Percentiles rank a stretch among this genome's conserved stretches.
Evolutionary conservation across 345 rosid genomes (phyloP).

Genomic region (Eutrema japonicum): DNA sequence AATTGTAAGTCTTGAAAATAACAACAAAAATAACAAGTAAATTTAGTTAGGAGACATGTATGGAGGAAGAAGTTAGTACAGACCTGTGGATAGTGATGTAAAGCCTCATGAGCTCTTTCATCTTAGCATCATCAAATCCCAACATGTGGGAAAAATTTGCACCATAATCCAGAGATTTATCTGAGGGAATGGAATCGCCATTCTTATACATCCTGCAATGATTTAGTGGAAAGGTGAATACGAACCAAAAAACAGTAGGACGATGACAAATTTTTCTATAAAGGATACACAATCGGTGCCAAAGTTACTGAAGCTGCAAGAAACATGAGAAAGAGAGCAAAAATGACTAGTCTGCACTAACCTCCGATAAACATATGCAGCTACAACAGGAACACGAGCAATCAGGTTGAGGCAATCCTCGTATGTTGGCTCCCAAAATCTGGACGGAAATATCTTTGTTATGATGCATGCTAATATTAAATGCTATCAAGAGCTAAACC

Average conservation of each 20-base stretch:
- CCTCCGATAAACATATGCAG: constrained; percentile 93
- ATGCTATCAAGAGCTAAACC: constrained; percentile 28
- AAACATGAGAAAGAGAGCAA: constrained; percentile 1
- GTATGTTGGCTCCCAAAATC: constrained; percentile 98
- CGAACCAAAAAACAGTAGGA: background rate
- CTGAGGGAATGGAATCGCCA: constrained; percentile 70
- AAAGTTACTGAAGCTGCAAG: constrained; percentile 17
- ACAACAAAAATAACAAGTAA: background rate
- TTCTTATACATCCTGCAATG: constrained; percentile 74
- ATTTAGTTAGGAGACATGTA: background rate
- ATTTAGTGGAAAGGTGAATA: constrained; percentile 25
- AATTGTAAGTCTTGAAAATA: background rate
- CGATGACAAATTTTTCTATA: background rate
- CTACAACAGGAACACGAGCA: constrained; percentile 87
- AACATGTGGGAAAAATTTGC: constrained; percentile 88
- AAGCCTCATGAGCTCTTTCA: constrained; percentile 99
- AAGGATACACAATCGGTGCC: constrained; percentile 4
- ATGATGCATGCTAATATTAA: constrained; percentile 28
- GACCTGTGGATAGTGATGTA: constrained; percentile 94
- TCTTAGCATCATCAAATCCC: constrained; percentile 82
- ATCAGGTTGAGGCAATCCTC: constrained; percentile 91
- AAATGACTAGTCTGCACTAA: constrained; percentile 45
- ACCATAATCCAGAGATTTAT: constrained; percentile 90
- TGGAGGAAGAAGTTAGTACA: constrained; percentile 33
- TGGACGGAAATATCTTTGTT: constrained; percentile 40